phyloP scores from a whole-genome alignment of 148 eudicot genomes.

The Rhododendron molle region DNA sequence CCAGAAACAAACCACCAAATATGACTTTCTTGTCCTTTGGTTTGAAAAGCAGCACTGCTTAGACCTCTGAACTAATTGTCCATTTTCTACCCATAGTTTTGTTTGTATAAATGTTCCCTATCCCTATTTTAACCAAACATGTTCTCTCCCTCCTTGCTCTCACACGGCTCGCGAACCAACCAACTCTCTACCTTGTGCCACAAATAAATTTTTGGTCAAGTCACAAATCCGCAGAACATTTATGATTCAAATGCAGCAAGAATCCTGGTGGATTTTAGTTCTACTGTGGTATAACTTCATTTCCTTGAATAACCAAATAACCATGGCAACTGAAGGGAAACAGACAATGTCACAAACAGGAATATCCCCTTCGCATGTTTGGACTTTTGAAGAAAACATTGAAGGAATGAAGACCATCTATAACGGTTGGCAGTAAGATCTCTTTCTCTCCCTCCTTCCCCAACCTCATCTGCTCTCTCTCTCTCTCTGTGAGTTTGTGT shows the following conservation, averaged over 20 bases:
- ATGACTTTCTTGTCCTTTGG: neutral
- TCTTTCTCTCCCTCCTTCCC: neutral
- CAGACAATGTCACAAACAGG: neutral
- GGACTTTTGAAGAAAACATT: neutral
- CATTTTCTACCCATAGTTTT: neutral
- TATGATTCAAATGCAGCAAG: neutral
- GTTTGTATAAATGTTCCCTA: neutral
- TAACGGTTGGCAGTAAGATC: neutral
- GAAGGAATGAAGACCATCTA: neutral
- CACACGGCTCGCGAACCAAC: neutral
- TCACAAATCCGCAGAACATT: neutral
- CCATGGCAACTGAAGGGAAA: neutral
- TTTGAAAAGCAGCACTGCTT: neutral
- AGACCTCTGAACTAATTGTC: neutral
- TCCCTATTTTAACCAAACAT: neutral
- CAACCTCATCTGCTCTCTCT: too few species aligned
- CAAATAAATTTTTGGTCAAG: neutral
- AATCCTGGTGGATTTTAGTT: neutral
- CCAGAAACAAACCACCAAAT: neutral
- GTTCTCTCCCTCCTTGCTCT: neutral
- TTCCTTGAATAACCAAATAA: neutral
- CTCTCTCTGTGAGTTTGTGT: too few species aligned
- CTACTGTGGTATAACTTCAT: neutral
- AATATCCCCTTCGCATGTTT: neutral
- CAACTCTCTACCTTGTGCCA: neutral